Evolutionary conservation across 1,139 yeast genomes (phyloP).

Genomic region (Kluyveromyces marxianus): DNA sequence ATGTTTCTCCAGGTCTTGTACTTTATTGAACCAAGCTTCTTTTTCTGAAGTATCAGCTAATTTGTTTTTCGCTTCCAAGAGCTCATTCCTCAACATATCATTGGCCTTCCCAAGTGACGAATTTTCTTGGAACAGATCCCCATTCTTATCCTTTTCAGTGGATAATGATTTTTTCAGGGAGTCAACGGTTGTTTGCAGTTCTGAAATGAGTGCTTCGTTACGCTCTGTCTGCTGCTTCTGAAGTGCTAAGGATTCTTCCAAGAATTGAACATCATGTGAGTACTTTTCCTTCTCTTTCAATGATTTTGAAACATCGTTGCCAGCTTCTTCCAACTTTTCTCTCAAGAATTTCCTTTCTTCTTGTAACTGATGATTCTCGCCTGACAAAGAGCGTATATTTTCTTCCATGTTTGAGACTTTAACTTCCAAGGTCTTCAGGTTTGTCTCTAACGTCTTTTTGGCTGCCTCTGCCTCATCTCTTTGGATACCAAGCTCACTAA

Average conservation of each 20-base stretch:
- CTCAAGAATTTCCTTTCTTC: constrained; percentile 40
- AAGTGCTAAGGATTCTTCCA: constrained; percentile 29
- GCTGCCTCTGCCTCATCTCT: constrained; percentile 39
- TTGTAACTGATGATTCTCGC: constrained; percentile 44
- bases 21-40: constrained; percentile 33
- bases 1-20: constrained; percentile 29
- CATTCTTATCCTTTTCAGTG: constrained; percentile 33
- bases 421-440: constrained; percentile 34
- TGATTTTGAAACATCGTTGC: constrained; percentile 40
- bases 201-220: constrained; percentile 33
- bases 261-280: constrained; percentile 23
- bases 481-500: constrained; percentile 41
- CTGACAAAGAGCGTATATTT: constrained; percentile 20
- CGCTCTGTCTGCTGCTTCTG: constrained; percentile 28
- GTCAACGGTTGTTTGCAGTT: constrained; percentile 29
- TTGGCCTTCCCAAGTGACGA: constrained; percentile 29
- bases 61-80: constrained; percentile 32
- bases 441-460: constrained; percentile 36
- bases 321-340: constrained; percentile 38
- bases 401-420: constrained; percentile 41
- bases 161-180: constrained; percentile 24
- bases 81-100: constrained; percentile 31
- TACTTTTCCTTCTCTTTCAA: constrained; percentile 39
- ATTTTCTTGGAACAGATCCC: constrained; percentile 33
- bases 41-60: constrained; percentile 35